Conservation (phyloP, 257 asterid species). For the Coffea canephora region DNA sequence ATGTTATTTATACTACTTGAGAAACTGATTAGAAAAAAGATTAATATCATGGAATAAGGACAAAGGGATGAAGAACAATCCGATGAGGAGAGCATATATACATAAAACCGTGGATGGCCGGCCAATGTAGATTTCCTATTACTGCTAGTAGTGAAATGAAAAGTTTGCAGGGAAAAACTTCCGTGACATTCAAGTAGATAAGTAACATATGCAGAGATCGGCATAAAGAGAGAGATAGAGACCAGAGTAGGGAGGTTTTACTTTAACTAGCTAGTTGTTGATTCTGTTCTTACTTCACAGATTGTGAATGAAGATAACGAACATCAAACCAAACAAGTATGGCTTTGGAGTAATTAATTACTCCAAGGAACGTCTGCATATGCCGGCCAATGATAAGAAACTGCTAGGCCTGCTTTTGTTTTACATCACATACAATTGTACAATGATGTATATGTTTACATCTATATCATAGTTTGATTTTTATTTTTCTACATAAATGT, state of each 20-base stretch:
- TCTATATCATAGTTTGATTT: too few species aligned
- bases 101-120: conserved; percentile 29
- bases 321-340: not conserved
- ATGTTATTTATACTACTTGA: conserved; percentile 20
- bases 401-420: conserved; percentile 12
- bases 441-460: not conserved
- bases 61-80: conserved; percentile 25
- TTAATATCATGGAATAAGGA: conserved; percentile 20
- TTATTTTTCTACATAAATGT: too few species aligned
- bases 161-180: not conserved
- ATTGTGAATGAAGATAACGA: not conserved
- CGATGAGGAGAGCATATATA: conserved; percentile 4
- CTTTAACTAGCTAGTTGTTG: not conserved
- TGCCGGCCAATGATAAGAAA: conserved; percentile 2
- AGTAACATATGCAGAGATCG: too few species aligned
- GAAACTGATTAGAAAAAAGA: conserved; percentile 21
- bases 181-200: not conserved
- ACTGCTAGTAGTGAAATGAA: not conserved
- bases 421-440: not conserved
- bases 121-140: not conserved
- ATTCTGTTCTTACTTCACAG: not conserved
- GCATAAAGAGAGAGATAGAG: not conserved
- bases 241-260: not conserved
- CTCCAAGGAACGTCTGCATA: too few species aligned
- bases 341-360: too few species aligned